Evolutionary conservation across 108 stramenopile genomes (phyloP), one percentile per base, ranked within the genome.

Genomic region (Schizochytrium sp.): DNA sequence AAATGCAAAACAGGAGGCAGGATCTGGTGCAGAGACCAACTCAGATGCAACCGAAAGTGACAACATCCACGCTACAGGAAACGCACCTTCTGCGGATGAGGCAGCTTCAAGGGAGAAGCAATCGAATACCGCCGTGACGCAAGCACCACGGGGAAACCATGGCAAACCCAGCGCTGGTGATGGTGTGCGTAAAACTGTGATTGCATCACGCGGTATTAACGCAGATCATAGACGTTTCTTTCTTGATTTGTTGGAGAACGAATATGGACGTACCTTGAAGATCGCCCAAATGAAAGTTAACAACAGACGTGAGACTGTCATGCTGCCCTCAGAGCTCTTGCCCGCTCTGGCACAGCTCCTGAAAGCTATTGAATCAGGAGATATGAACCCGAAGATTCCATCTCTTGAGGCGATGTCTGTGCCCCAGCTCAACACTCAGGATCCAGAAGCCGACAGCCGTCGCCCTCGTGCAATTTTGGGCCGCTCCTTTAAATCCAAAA

Each of bases 201-300:
- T 83, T 28, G 50, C 53, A 47, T 55, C 76, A 38, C 76, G 47
- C 76, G 55, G 5, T 13, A 83, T 83, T 1, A n/a, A 42, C 10
- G 53, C 40, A 0, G 47, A 83, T 5, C 28, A 2, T 38, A 17
- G 53, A 7, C 76, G 76, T 2, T 83, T 83, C 1, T 83, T 40
- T 40, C 15, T 83, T 1, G 76, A 83, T 50, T 53, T 83, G 4
- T 55, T 55, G 76, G 53, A 83, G 76, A 83, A 83, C 76, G 28
- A 42, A 5, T 55, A 83, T 38, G 76, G 76, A 5, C 76, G 76
- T 5, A 55, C 47, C 15, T 40, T 83, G 15, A 83, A 83, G 40
- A 55, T 83, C 76, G 76, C 76, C 47, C 76, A 83, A 28, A n/a
- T 83, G 15, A 69, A 69, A 69, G 28, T n/a, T 17, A 83, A 83